phyloP scores from a whole-genome alignment of 1,284 basidiomycete genomes.

The Somion occarium region DNA sequence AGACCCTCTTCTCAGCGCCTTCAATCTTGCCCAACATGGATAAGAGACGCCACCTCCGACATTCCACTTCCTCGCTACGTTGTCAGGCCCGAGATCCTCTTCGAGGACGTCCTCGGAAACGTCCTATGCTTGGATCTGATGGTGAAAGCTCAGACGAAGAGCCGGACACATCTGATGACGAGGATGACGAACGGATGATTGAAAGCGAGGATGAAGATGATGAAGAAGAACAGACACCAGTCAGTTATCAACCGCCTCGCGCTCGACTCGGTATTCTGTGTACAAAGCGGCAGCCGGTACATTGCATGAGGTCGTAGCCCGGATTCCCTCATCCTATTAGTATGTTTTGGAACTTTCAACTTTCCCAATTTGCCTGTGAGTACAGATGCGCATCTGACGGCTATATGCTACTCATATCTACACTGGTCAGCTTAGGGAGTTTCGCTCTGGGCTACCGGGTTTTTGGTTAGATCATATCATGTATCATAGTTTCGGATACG shows the following conservation, averaged over 20 bases:
- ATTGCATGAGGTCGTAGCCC: not conserved
- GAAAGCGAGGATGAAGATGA: not conserved
- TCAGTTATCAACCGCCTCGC: slow-evolving; percentile 4
- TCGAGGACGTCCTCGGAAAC: not conserved
- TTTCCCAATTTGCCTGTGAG: not conserved
- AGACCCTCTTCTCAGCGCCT: not conserved
- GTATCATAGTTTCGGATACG: not conserved
- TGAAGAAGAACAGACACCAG: not conserved
- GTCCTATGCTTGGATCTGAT: not conserved
- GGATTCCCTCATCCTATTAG: not conserved
- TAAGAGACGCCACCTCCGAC: not conserved
- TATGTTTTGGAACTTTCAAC: not conserved
- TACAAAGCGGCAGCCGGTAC: slow-evolving; percentile 5
- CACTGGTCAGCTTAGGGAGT: not conserved
- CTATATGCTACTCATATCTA: not conserved
- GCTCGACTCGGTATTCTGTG: slow-evolving; percentile 15
- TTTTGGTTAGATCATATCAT: slow-evolving; percentile 2
- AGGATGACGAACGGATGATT: slow-evolving; percentile 4
- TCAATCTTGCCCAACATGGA: not conserved
- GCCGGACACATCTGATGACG: not conserved
- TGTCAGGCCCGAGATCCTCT: too few species aligned
- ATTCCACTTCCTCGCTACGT: not conserved
- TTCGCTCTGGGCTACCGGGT: slow-evolving; percentile 7
- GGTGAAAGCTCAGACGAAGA: not conserved
- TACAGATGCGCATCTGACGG: not conserved